A percentile compares a stretch with the other conserved stretches of the same genome.
phyloP scores from a whole-genome alignment of 257 asterid species.

The Ligustrum vulgare region DNA sequence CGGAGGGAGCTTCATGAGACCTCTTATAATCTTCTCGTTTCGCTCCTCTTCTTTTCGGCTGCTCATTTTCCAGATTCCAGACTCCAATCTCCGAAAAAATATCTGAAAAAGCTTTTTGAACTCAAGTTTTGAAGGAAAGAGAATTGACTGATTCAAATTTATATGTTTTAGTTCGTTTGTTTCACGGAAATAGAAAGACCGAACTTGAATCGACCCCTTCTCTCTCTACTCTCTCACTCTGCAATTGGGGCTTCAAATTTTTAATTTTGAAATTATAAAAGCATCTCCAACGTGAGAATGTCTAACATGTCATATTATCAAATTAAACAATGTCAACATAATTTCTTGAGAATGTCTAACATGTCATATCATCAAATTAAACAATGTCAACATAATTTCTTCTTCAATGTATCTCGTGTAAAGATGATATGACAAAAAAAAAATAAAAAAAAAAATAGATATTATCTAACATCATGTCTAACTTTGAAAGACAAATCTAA shows the following conservation, averaged over 20 bases:
- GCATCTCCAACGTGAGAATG: no score
- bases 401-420: no score
- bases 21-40: slow-evolving; percentile 89
- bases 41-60: slow-evolving; percentile 82
- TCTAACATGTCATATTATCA: no score
- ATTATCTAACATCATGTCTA: no score
- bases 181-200: slow-evolving; percentile 26
- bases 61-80: slow-evolving; percentile 47
- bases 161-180: slow-evolving; percentile 22
- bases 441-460: no score
- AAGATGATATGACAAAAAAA: no score
- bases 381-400: no score
- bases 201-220: slow-evolving; percentile 31
- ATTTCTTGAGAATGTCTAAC: no score
- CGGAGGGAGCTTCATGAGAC: slow-evolving; percentile 97
- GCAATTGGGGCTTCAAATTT: slow-evolving; percentile 22
- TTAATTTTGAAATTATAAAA: slow-evolving; percentile 15
- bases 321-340: no score
- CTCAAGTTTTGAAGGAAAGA: slow-evolving; percentile 19
- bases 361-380: no score
- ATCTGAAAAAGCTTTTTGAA: not conserved
- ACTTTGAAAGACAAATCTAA: no score
- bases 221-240: slow-evolving; percentile 26
- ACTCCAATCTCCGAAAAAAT: slow-evolving; percentile 14
- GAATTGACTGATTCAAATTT: slow-evolving; percentile 1